Conservation (phyloP, 1,284 basidiomycete species). For the Puccinia hordei region DNA sequence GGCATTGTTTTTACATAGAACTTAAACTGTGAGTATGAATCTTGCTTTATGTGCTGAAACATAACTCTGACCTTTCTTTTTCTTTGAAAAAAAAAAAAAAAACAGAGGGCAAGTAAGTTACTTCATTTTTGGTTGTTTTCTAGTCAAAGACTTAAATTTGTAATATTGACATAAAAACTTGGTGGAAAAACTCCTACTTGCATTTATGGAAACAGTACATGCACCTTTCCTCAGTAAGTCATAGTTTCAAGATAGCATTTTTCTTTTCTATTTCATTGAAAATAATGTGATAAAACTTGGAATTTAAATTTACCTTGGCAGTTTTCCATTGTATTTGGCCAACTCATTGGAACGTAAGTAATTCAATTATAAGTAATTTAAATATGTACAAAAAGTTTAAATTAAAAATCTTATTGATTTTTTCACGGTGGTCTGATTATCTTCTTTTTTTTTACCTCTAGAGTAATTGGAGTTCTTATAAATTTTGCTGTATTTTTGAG, state of each 20-base stretch:
- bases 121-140: not conserved
- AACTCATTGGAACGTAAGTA: constrained; percentile 45
- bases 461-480: constrained; percentile 33
- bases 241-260: not conserved
- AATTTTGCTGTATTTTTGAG: constrained; percentile 39
- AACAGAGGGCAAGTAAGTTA: constrained; percentile 30
- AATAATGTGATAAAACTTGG: not conserved
- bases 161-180: not conserved
- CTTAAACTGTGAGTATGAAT: constrained; percentile 40
- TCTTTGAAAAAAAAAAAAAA: not conserved
- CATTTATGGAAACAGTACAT: constrained; percentile 26
- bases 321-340: constrained; percentile 41
- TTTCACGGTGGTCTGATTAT: not conserved
- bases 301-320: not conserved
- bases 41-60: not conserved
- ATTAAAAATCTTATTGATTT: not conserved
- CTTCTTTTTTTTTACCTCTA: not conserved
- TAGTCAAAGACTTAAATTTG: not conserved
- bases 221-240: constrained; percentile 47
- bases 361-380: not conserved
- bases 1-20: constrained; percentile 5
- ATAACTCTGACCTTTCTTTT: not conserved
- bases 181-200: not conserved
- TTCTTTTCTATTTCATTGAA: not conserved
- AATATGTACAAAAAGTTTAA: no score